Evolutionary conservation across 2,329 filamentous ascomycete genomes (phyloP).

Genomic region (Cordyceps sp.): DNA sequence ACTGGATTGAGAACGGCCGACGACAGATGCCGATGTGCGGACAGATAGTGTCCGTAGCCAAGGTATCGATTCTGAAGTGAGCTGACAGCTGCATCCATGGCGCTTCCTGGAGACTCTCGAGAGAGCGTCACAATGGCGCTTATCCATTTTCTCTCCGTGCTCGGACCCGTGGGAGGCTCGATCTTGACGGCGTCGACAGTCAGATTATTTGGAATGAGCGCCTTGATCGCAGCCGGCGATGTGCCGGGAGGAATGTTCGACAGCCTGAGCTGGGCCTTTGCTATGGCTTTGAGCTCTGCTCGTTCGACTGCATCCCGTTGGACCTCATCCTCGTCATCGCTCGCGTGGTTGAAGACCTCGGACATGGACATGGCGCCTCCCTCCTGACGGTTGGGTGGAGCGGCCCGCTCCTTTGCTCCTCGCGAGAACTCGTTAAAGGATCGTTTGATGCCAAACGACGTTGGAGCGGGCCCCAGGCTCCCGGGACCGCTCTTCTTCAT

Average conservation of each 20-base stretch:
- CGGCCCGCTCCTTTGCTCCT: conserved; percentile 9
- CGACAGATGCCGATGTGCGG: conserved; percentile 66
- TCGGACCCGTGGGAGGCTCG: conserved; percentile 34
- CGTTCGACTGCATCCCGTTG: conserved; percentile 18
- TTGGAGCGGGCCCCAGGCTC: conserved; percentile 37
- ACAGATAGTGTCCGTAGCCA: conserved; percentile 69
- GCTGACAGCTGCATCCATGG: conserved; percentile 69
- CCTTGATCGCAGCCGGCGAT: conserved; percentile 41
- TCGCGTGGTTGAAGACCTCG: conserved; percentile 57
- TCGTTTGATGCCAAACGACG: conserved; percentile 35
- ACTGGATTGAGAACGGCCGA: conserved; percentile 43
- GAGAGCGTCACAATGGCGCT: conserved; percentile 69
- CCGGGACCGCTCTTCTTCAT: conserved; percentile 45
- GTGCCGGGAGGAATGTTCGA: conserved; percentile 43
- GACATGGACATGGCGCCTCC: conserved; percentile 38
- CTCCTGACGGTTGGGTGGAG: conserved; percentile 19
- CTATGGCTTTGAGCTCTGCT: conserved; percentile 40
- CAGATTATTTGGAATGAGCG: conserved; percentile 40
- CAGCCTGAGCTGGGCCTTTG: conserved; percentile 46
- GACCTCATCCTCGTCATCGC: conserved; percentile 35
- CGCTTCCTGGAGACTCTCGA: conserved; percentile 63
- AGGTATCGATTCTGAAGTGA: conserved; percentile 69
- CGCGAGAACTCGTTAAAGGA: conserved; percentile 27
- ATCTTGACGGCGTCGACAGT: conserved; percentile 60
- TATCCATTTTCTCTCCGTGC: conserved; percentile 49